Evolutionary conservation across 208 protist species (phyloP).

Genomic region (Leishmania tarentolae): DNA sequence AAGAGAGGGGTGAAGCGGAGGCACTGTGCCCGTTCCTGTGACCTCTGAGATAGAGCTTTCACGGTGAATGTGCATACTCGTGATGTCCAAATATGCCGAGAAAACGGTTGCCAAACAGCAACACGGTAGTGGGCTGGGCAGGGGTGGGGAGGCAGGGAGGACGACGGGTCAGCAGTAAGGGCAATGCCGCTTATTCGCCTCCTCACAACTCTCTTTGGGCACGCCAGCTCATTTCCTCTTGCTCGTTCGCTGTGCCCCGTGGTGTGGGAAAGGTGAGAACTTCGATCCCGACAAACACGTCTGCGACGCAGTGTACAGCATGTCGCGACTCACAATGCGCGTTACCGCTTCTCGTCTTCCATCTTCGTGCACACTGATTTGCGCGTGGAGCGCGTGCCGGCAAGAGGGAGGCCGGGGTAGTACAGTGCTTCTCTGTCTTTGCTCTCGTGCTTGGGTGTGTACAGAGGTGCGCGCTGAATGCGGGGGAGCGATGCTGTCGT

Average conservation of each 20-base stretch:
- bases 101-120: background rate
- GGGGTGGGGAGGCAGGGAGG: background rate
- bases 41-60: background rate
- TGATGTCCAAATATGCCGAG: background rate
- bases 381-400: background rate
- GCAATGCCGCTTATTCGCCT: background rate
- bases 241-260: background rate
- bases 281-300: background rate
- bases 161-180: background rate
- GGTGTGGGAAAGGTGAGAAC: background rate
- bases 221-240: background rate
- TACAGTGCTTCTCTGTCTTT: background rate
- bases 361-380: background rate
- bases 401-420: background rate
- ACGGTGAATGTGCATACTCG: background rate
- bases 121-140: background rate
- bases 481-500: background rate
- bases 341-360: background rate
- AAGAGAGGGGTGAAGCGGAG: background rate
- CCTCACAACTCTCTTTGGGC: background rate
- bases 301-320: background rate
- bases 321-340: background rate
- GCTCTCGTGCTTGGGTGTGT: background rate
- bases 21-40: background rate
- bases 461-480: background rate